phyloP scores from a whole-genome alignment of 768 basidiomycete genomes.

The Hygrophoropsis aurantiaca region DNA sequence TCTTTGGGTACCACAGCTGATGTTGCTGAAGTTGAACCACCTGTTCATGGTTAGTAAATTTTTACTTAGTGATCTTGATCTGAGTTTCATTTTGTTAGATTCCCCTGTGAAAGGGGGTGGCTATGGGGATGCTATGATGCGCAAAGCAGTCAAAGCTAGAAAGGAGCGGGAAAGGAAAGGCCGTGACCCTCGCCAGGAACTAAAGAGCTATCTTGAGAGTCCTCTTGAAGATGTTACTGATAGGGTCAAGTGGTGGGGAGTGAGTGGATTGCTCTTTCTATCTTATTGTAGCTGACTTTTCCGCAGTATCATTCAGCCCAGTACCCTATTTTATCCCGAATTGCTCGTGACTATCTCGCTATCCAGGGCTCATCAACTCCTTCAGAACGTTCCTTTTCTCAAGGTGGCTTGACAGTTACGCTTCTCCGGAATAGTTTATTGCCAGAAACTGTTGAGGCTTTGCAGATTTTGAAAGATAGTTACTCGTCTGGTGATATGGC shows the following conservation, averaged over 20 bases:
- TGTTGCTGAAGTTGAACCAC: no score
- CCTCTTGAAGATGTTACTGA: neutral
- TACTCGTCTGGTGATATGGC: neutral
- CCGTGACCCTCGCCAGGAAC: neutral
- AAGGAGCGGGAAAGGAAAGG: neutral
- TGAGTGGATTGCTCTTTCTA: neutral
- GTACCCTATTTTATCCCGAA: neutral
- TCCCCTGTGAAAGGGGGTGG: no score
- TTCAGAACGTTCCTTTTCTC: slow-evolving; percentile 26
- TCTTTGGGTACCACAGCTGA: no score
- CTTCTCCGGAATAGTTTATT: neutral
- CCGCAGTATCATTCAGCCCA: no score
- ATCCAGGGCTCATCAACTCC: slow-evolving; percentile 28
- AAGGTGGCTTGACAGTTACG: slow-evolving; percentile 3
- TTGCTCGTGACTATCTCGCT: slow-evolving; percentile 13
- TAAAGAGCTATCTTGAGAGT: slow-evolving; percentile 1
- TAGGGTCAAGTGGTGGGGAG: slow-evolving; percentile 6
- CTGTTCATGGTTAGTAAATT: no score
- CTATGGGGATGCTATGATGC: no score
- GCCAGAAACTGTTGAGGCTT: neutral
- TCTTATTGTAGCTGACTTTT: no score
- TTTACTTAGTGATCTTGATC: no score
- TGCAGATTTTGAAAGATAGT: slow-evolving; percentile 1
- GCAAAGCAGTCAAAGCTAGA: neutral
- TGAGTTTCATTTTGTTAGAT: no score